Percentiles rank a stretch among this genome's conserved stretches.
These are phyloP conservation scores for Ophioceras dolichostomum DNA, from an alignment of 2,329 filamentous ascomycete species.

Conservation along the genomic window DNA sequence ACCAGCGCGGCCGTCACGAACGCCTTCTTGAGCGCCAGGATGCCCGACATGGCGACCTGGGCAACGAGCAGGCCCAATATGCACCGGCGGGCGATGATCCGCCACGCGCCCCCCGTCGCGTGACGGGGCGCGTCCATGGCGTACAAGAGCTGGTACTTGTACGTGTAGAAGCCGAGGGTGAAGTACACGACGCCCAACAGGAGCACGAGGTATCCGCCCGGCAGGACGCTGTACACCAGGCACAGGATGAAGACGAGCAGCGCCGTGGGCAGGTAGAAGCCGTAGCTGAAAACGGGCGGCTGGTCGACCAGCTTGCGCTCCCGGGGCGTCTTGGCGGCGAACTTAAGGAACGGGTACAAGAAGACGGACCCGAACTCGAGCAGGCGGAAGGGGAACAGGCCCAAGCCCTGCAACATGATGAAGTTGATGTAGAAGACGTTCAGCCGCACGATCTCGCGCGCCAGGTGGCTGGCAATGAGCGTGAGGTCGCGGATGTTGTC, in stretches of 20 bases:
- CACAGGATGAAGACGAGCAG: slow-evolving; percentile 92
- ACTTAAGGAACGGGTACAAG: slow-evolving; percentile 67
- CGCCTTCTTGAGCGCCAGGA: slow-evolving; percentile 63
- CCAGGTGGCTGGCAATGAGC: slow-evolving; percentile 63
- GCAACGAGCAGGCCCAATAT: slow-evolving; percentile 80
- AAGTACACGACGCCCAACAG: slow-evolving; percentile 78
- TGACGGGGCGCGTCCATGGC: slow-evolving; percentile 97
- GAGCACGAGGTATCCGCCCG: slow-evolving; percentile 67
- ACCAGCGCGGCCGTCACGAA: slow-evolving; percentile 63
- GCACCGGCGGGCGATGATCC: slow-evolving; percentile 89
- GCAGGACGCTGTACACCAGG: slow-evolving; percentile 83
- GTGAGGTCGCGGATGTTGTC: slow-evolving; percentile 70
- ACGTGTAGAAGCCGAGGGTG: slow-evolving; percentile 70
- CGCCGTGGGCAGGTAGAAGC: slow-evolving; percentile 87
- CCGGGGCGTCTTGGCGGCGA: slow-evolving; percentile 75
- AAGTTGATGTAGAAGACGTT: slow-evolving; percentile 86
- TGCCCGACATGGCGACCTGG: slow-evolving; percentile 80
- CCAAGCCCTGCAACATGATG: slow-evolving; percentile 87
- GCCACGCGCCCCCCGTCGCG: slow-evolving; percentile 87
- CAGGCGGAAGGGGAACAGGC: slow-evolving; percentile 82
- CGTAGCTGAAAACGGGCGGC: slow-evolving; percentile 85
- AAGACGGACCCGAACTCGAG: slow-evolving; percentile 79
- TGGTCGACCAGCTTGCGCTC: slow-evolving; percentile 74
- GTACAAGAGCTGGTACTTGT: slow-evolving; percentile 96
- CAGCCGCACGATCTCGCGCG: slow-evolving; percentile 60